These are phyloP conservation scores for Tricholoma matsutake DNA, from an alignment of 768 basidiomycete species.

Conservation along the genomic window DNA sequence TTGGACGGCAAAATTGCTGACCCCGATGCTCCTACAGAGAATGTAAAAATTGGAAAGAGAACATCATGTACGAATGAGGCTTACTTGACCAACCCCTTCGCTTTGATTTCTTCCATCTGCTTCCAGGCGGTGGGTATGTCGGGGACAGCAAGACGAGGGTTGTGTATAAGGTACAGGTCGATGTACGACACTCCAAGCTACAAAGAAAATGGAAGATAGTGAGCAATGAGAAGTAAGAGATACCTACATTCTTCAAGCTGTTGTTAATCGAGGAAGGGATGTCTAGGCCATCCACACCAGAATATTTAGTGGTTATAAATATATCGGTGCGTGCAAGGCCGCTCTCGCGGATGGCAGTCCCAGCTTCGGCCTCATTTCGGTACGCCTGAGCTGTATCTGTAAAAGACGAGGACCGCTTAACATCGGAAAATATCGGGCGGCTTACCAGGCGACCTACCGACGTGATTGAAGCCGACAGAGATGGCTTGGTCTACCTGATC, in stretches of 20 bases:
- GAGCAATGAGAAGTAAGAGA: neutral
- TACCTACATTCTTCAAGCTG: conserved; percentile 52
- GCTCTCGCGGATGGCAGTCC: conserved; percentile 50
- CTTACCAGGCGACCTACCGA: conserved; percentile 39
- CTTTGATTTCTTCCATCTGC: conserved; percentile 57
- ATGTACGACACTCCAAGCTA: conserved; percentile 65
- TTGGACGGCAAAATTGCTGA: conserved; percentile 61
- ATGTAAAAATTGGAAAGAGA: neutral
- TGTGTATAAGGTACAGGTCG: conserved; percentile 71
- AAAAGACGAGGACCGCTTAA: neutral
- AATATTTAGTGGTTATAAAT: conserved; percentile 68
- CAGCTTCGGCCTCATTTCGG: conserved; percentile 58
- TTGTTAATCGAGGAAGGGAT: conserved; percentile 54
- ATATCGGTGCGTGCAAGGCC: conserved; percentile 54
- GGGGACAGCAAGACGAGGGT: conserved; percentile 48
- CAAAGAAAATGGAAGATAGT: neutral
- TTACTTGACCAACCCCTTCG: conserved; percentile 57
- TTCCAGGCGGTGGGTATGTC: conserved; percentile 64
- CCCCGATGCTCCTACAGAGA: conserved; percentile 58
- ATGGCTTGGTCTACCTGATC: conserved; percentile 62
- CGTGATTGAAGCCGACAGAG: conserved; percentile 56
- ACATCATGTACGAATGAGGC: conserved; percentile 3
- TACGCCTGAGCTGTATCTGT: conserved; percentile 62
- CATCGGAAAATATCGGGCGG: neutral
- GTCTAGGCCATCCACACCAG: conserved; percentile 46